Evolutionary conservation across 176 grass and related monocot genomes (phyloP), one percentile per base, ranked within the genome.

Genomic region (Alopecurus myosuroides): DNA sequence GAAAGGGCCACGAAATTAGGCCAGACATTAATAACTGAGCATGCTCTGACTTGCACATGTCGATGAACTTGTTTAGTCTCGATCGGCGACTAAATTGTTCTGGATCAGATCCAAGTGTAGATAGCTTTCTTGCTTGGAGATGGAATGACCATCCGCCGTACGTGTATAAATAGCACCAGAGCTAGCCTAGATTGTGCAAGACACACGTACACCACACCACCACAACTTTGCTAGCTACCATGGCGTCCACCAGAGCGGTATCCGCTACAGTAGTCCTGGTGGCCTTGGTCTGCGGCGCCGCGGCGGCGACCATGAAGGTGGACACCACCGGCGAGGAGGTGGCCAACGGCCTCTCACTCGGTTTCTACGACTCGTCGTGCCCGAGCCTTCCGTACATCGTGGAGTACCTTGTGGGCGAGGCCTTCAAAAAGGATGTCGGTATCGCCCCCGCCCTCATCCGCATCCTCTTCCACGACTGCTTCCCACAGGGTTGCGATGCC

Each of bases 391-490:
- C 87, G 84, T 33, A 6, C 81, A 87, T 89, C 70, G 80, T 89
- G 34, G 41, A 71, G 36, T 53, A 15, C 67, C 7, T 77, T 11
- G 79, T 92, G 25, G 2, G 4, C 7, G 58, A 66, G 25, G 84
- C 67, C 0, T 77, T 92, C 81, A 26, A 36, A 2, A 66, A 64
- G 12, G 87, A 92, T 63, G 30, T 56, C 7, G 87, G 87, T 62
- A 69, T 92, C 70, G 87, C 87, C 37, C 84, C 85, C 29, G 91
- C 87, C 0, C 76, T 92, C 71, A 51, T 92, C 70, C 91, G 91
- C 34, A 80, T 92, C 84, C 62, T 86, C 44, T 89, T 89, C 70
- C 91, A 92, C 69, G 91, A 92, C 70, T 92, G 91, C 91, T 92
- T 92, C 65, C 84, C 88, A 17, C 87, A 92, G 87, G 91, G 91